phyloP scores from a whole-genome alignment of 495 filamentous ascomycete genomes.

The Xylaria grammica region DNA sequence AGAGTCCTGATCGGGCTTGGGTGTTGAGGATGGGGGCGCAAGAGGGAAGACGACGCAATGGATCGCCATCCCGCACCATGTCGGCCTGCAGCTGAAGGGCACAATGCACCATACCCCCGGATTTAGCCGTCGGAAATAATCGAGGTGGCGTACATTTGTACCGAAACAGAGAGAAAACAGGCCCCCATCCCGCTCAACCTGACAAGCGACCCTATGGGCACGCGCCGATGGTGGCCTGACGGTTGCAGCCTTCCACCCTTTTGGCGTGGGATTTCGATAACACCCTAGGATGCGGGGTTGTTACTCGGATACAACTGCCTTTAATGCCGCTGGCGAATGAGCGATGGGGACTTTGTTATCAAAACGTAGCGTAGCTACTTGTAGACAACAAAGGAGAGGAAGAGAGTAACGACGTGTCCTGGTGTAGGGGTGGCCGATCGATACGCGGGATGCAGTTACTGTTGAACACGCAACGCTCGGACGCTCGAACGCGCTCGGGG shows the following conservation, averaged over 20 bases:
- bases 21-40: not conserved
- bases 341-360: slow-evolving; percentile 5
- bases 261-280: slow-evolving; percentile 8
- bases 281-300: slow-evolving; percentile 12
- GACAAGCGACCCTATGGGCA: not conserved
- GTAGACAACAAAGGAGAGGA: not conserved
- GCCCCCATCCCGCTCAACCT: not conserved
- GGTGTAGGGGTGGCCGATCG: slow-evolving; percentile 3
- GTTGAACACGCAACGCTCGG: slow-evolving; percentile 6
- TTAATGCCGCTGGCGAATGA: slow-evolving; percentile 7
- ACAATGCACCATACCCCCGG: not conserved
- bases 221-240: slow-evolving; percentile 6
- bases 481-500: not conserved
- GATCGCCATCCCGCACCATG: slow-evolving; percentile 7
- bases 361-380: not conserved
- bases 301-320: not conserved
- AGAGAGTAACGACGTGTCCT: not conserved
- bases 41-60: not conserved
- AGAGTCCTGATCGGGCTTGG: slow-evolving; percentile 10
- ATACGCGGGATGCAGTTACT: slow-evolving; percentile 14
- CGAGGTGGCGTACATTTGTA: slow-evolving; percentile 8
- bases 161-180: not conserved
- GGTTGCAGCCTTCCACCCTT: slow-evolving; percentile 8
- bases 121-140: slow-evolving; percentile 26
- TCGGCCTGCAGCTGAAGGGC: not conserved